Percentiles rank a stretch among this genome's conserved stretches.
Evolutionary conservation across 495 filamentous ascomycete species (phyloP).

Genomic region (Platismatia glauca): DNA sequence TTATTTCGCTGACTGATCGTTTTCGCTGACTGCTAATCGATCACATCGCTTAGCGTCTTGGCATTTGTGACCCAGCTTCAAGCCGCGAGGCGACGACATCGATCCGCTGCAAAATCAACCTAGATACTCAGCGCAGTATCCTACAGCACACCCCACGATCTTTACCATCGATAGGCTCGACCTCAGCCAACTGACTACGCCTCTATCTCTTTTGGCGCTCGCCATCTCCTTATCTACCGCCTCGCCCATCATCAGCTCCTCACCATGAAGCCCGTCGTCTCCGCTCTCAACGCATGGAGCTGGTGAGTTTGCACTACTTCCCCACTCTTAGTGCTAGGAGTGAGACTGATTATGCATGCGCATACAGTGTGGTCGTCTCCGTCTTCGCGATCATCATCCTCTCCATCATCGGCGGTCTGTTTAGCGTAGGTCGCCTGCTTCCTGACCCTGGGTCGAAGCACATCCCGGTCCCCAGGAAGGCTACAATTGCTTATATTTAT

Average conservation of each 20-base stretch:
- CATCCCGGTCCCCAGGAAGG: not conserved
- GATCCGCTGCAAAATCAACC: not conserved
- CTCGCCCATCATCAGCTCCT: constrained; percentile 14
- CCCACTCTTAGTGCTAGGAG: not conserved
- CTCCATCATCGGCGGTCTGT: constrained; percentile 71
- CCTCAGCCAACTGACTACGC: not conserved
- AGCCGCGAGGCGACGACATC: not conserved
- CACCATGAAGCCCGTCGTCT: constrained; percentile 87
- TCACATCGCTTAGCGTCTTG: too few species aligned
- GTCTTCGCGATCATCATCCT: constrained; percentile 83
- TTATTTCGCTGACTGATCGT: too few species aligned
- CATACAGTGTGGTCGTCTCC: constrained; percentile 71
- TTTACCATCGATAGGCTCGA: not conserved
- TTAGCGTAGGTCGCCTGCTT: constrained; percentile 42
- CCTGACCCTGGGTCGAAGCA: not conserved
- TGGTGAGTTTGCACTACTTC: constrained; percentile 47
- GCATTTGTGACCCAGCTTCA: not conserved
- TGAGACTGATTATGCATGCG: not conserved
- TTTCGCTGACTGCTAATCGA: too few species aligned
- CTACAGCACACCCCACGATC: not conserved
- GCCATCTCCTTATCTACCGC: not conserved
- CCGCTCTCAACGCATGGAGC: constrained; percentile 85
- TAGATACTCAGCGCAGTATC: not conserved
- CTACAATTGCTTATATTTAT: not conserved
- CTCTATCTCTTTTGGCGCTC: not conserved